Evolutionary conservation across 2,329 filamentous ascomycete genomes (phyloP), one percentile per base, ranked within the genome.

Genomic region (Botrytis pseudocinerea): DNA sequence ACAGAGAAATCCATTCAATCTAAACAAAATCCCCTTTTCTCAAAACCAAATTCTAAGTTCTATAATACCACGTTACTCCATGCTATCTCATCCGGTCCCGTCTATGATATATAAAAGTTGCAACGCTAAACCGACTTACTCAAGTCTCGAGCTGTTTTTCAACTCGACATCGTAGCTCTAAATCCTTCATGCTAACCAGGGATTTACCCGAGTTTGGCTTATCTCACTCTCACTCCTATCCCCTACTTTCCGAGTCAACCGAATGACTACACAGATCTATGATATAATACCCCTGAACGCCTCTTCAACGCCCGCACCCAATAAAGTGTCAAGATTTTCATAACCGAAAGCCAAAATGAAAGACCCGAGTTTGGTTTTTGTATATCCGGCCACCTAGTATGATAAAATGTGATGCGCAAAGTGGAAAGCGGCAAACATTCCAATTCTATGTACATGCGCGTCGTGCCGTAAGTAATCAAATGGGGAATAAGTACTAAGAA

Each of bases 241-340:
- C 48, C 48, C 48, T 57, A 18, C 48, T 69, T 57, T 32, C 48
- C 25, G n/a, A 57, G 22, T 40, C n/a, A 69, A 57, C 48, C 35
- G 48, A 69, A 51, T 38, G 38, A 54, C 48, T 57, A 38, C 22
- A 35, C 70, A 22, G 44, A 46, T 72, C 62, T 59, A 71, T 59
- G 20, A 66, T 46, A 42, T 54, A 42, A 62, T n/a, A 38, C 16
- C 32, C 38, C 35, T 32, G 20, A 64, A 65, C 70, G 62, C 70
- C 62, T 28, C 40, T 48, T 18, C 22, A 72, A 68, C 62, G 32
- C 51, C 70, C 9, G 4, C 40, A n/a, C 35, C 40, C 12, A 40
- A 16, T 60, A 28, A 54, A 48, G 25, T 48, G 42, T 28, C 12
- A 42, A 44, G 2, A 28, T 42, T 70, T 44, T 28, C 46, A 28